phyloP scores from a whole-genome alignment of 176 grass and related monocot genomes.

The Typha latifolia region DNA sequence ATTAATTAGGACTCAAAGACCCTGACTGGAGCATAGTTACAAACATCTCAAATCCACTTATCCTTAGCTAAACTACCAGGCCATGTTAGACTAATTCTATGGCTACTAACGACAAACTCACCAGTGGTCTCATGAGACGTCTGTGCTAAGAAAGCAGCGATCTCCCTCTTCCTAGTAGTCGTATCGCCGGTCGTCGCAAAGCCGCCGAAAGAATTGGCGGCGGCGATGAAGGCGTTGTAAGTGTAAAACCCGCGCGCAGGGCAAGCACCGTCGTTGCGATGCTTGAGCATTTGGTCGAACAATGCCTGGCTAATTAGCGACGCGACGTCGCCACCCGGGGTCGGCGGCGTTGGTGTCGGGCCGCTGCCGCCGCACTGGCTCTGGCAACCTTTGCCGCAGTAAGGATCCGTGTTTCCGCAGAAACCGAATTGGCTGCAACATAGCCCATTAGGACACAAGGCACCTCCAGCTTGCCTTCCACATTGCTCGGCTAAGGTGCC shows the following conservation, averaged over 20 bases:
- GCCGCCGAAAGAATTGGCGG: conserved; percentile 21
- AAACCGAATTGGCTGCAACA: conserved; percentile 39
- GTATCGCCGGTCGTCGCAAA: conserved; percentile 29
- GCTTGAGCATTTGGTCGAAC: conserved; percentile 42
- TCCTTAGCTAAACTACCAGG: too few relatives aligned
- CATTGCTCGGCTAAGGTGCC: conserved; percentile 21
- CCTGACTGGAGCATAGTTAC: too few relatives aligned
- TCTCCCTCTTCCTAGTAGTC: conserved; percentile 12
- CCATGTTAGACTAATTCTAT: too few relatives aligned
- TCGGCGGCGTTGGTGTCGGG: neutral
- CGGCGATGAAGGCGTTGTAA: conserved; percentile 32
- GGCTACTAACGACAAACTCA: neutral
- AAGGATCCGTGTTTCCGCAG: conserved; percentile 21
- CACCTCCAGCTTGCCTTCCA: conserved; percentile 27
- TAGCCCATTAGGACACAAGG: conserved; percentile 23
- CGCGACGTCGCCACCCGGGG: conserved; percentile 1
- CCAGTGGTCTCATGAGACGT: conserved; percentile 62
- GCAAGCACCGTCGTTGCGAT: conserved; percentile 16
- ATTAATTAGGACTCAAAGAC: too few relatives aligned
- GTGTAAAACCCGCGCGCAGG: conserved; percentile 37
- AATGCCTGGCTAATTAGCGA: conserved; percentile 26
- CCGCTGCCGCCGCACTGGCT: conserved; percentile 24
- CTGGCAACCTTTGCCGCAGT: conserved; percentile 27
- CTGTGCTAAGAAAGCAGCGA: conserved; percentile 46
- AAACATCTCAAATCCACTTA: too few relatives aligned